A percentile compares a stretch with the other conserved stretches of the same genome.
Conservation (phyloP, 345 rosid genomes). For the Lepidium didymum region DNA sequence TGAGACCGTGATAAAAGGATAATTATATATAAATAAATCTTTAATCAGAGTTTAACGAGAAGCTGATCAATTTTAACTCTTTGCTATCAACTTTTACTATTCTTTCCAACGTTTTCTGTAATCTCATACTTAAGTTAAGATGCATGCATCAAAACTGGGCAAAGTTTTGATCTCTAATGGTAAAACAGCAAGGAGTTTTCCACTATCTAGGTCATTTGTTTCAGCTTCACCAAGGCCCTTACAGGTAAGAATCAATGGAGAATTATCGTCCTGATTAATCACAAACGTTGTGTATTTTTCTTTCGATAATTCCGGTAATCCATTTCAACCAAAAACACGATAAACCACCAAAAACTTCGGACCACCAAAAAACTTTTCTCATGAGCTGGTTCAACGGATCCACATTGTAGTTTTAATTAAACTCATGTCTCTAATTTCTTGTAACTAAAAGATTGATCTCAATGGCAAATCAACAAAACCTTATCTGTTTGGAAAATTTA, state of each 20-base stretch:
- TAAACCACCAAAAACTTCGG: too few relatives aligned
- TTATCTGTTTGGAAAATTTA: too few relatives aligned
- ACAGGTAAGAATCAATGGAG: conserved; percentile 13
- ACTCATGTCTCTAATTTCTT: not conserved
- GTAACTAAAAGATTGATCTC: not conserved
- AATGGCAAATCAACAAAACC: too few relatives aligned
- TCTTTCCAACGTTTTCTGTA: not conserved
- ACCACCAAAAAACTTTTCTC: too few relatives aligned
- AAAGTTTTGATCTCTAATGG: conserved; percentile 11
- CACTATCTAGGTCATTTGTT: conserved; percentile 13
- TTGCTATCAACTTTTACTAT: not conserved
- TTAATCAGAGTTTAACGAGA: not conserved
- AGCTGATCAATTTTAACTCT: too few relatives aligned
- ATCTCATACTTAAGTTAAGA: not conserved
- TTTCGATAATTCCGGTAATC: too few relatives aligned
- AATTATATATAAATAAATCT: conserved; percentile 2
- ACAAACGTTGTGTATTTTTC: too few relatives aligned
- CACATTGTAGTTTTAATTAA: not conserved
- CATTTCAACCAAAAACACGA: too few relatives aligned
- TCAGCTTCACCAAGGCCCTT: conserved; percentile 31
- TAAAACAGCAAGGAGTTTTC: conserved; percentile 18
- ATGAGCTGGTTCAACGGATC: too few relatives aligned
- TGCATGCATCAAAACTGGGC: conserved; percentile 19
- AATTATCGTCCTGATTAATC: not conserved
- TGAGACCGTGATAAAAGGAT: not conserved